phyloP scores from a whole-genome alignment of 2,329 filamentous ascomycete genomes.

The Stromatinia cepivora region DNA sequence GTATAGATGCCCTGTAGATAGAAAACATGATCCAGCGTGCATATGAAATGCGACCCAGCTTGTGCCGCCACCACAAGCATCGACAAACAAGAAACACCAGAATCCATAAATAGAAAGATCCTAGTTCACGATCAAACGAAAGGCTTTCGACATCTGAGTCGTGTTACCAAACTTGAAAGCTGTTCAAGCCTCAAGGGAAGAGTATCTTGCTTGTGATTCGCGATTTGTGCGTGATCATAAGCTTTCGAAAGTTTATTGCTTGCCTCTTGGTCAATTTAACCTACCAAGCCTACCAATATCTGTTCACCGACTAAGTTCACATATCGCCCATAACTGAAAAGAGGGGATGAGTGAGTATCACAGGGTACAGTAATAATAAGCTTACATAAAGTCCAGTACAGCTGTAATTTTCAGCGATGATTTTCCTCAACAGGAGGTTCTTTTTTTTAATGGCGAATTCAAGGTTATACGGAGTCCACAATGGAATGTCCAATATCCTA shows the following conservation, averaged over 20 bases:
- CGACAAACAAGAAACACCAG: neutral
- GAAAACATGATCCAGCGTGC: constrained; percentile 9
- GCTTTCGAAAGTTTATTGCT: constrained; percentile 1
- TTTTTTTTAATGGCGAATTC: neutral
- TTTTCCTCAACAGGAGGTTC: neutral
- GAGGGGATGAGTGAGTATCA: neutral
- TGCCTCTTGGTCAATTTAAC: neutral
- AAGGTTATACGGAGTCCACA: neutral
- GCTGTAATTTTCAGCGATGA: constrained; percentile 1
- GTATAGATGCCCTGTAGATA: neutral
- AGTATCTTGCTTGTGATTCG: neutral
- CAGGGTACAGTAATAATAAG: constrained; percentile 10
- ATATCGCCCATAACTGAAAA: constrained; percentile 11
- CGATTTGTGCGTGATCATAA: neutral
- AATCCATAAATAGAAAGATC: neutral
- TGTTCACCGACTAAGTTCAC: neutral
- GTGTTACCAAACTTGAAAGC: neutral
- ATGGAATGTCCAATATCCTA: neutral
- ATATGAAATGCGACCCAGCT: constrained; percentile 5
- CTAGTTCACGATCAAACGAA: neutral
- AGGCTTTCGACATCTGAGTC: constrained; percentile 3
- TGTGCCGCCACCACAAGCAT: neutral
- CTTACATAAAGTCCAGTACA: constrained; percentile 1
- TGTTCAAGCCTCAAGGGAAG: neutral
- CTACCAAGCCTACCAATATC: neutral